Base-by-base conservation (phyloP, 2,329 filamentous ascomycete genomes). In the Cladosporium halotolerans region DNA sequence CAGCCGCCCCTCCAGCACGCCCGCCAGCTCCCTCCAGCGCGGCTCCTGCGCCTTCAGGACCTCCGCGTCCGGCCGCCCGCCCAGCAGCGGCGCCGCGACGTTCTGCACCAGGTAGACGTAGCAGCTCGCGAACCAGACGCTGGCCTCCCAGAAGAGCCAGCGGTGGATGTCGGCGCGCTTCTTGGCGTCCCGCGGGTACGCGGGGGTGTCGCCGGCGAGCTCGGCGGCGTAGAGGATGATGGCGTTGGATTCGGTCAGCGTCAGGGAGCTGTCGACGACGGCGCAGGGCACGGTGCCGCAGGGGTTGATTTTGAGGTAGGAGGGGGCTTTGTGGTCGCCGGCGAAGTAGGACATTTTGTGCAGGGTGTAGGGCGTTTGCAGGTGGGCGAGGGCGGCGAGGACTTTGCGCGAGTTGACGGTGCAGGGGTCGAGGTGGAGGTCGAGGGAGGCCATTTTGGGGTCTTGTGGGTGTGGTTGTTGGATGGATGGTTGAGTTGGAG, bases 81-180 rank as follows among this genome's bases (percentile, higher is more conserved):
- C 65, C 9, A 72, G 58, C 2, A 73, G 60, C 9, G 71, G 70
- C 62, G 73, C 71, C 33, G 72, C 71, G 9, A 73, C 66, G 54
- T 70, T 61, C 53, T 74, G 68, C 8, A 73, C 66, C 9, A 73
- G 56, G 55, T 72, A 73, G 46, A 70, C 58, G 56, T 74, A 73
- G 60, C 69, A 71, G 34, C 60, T 69, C 8, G 58, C 62, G 53
- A 73, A 74, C 72, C 72, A 74, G 4, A 65, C 64, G 2, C 64
- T 67, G 0, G 70, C 63, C 51, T 74, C 72, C 72, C 72, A 74
- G 2, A 74, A 65, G 10, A 74, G 61, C 71, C 70, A 74, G 8
- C 66, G 58, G 52, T 74, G 73, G 55, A 72, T 61, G 14, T 68
- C 60, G 9, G 70, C 70, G 18, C 72, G 69, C 45, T 65, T 47